Conservation (phyloP, 306 rosid species). For the Pyrus bretschneideri region DNA sequence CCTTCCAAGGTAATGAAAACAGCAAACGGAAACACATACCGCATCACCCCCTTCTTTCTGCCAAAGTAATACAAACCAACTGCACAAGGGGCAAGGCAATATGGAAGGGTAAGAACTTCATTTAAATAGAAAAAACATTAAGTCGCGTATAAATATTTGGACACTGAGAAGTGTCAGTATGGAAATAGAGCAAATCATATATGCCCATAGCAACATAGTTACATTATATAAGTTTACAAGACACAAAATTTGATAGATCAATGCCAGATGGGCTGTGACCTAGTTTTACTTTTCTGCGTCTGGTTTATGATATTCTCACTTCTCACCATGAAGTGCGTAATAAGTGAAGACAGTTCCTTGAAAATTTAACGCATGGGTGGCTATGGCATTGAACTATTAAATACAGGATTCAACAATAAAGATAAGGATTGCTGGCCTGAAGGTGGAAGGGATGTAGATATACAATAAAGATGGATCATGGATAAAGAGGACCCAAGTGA, state of each 20-base stretch:
- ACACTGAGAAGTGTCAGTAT: neutral
- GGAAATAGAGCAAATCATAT: neutral
- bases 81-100: neutral
- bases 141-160: neutral
- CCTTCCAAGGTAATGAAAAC: constrained; percentile 2
- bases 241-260: neutral
- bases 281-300: neutral
- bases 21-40: neutral
- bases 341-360: neutral
- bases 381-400: neutral
- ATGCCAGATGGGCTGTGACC: neutral
- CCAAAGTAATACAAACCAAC: neutral
- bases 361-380: neutral
- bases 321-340: neutral
- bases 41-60: constrained; percentile 1
- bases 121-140: neutral
- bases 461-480: neutral
- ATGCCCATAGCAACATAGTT: neutral
- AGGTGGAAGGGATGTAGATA: neutral
- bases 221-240: neutral
- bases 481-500: neutral
- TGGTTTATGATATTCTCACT: neutral
- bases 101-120: neutral
- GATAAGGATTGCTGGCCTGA: neutral
- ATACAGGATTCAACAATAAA: neutral